phyloP scores from a whole-genome alignment of 495 filamentous ascomycete genomes.

The Hypomontagnella monticulosa region DNA sequence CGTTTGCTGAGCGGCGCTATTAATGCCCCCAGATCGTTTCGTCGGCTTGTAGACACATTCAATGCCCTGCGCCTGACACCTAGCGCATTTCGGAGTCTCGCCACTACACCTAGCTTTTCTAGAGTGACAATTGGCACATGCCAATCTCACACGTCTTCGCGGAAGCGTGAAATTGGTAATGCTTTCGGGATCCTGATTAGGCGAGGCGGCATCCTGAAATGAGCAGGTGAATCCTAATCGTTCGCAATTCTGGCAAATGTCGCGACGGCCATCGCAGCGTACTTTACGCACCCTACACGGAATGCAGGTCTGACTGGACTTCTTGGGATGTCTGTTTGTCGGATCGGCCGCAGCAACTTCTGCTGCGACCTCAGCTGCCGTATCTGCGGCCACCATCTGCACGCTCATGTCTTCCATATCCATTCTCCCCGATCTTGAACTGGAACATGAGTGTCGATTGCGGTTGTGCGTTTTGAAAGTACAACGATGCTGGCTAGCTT shows the following conservation, averaged over 20 bases:
- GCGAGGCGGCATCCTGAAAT: slow-evolving; percentile 53
- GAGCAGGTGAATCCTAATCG: slow-evolving; percentile 60
- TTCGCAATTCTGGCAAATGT: slow-evolving; percentile 59
- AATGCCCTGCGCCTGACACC: slow-evolving; percentile 57
- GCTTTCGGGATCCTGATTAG: slow-evolving; percentile 44
- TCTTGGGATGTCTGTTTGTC: slow-evolving; percentile 46
- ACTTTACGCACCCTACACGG: slow-evolving; percentile 62
- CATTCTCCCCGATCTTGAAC: slow-evolving; percentile 43
- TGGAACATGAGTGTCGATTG: slow-evolving; percentile 31
- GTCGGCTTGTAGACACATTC: slow-evolving; percentile 60
- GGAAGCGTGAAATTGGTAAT: slow-evolving; percentile 52
- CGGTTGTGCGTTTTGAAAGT: not conserved
- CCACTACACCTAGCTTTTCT: slow-evolving; percentile 61
- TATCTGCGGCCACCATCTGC: slow-evolving; percentile 47
- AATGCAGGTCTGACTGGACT: slow-evolving; percentile 55
- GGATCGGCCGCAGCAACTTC: slow-evolving; percentile 46
- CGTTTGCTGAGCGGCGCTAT: slow-evolving; percentile 21
- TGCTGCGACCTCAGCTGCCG: slow-evolving; percentile 48
- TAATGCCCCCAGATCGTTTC: slow-evolving; percentile 50
- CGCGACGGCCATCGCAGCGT: slow-evolving; percentile 58
- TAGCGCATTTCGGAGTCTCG: slow-evolving; percentile 56
- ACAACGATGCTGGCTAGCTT: slow-evolving; percentile 9
- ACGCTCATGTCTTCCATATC: slow-evolving; percentile 51
- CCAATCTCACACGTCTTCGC: slow-evolving; percentile 58
- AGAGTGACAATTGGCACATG: slow-evolving; percentile 59